Conservation (phyloP, 1,284 basidiomycete species). For the Volvariella surrecta region DNA sequence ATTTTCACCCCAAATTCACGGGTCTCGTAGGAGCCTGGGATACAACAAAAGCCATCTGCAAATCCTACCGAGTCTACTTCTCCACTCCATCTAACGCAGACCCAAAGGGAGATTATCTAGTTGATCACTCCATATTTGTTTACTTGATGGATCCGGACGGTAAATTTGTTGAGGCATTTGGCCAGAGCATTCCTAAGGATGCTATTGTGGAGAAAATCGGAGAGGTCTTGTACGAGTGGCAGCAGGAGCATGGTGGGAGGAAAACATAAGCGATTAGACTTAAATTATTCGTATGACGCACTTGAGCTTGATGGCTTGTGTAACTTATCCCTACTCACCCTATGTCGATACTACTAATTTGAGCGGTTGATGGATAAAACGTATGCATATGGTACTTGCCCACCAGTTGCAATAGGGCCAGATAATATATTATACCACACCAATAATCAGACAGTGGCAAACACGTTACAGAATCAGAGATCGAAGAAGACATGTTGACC, state of each 20-base stretch:
- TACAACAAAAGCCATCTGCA: constrained; percentile 85
- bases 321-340: no score
- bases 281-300: no score
- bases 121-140: constrained; percentile 96
- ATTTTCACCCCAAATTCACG: constrained; percentile 89
- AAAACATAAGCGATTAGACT: no score
- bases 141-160: constrained; percentile 98
- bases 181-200: constrained; percentile 68
- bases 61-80: constrained; percentile 97
- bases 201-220: constrained; percentile 61
- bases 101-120: constrained; percentile 87
- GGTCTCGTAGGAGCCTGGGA: constrained; percentile 87
- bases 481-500: no score
- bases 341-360: no score
- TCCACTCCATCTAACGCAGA: constrained; percentile 90
- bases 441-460: no score
- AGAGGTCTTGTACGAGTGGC: constrained; percentile 52
- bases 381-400: no score
- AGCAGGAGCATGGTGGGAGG: constrained; percentile 27
- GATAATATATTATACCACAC: no score
- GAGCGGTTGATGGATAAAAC: no score
- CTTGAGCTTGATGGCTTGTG: no score
- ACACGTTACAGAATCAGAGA: no score
- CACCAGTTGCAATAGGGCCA: no score
- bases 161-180: constrained; percentile 95